A percentile compares a stretch with the other conserved stretches of the same genome.
Evolutionary conservation across 345 rosid species (phyloP).

Genomic region (thale cress (Arabidopsis thaliana)): DNA sequence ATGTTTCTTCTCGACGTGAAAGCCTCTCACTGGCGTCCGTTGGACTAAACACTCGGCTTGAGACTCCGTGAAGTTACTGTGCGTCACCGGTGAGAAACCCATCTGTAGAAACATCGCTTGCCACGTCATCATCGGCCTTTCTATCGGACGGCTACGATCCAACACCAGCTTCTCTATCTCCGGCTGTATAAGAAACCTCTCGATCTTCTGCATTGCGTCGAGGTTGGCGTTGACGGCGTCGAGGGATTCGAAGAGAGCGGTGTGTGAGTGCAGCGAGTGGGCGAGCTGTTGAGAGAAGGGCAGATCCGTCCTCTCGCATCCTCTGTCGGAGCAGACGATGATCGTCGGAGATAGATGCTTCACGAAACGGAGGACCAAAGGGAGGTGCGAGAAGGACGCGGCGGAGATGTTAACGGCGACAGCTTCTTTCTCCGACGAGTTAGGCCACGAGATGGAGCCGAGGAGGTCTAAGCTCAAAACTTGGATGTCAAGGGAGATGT

Average conservation of each 20-base stretch:
- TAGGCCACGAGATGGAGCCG: constrained; percentile 55
- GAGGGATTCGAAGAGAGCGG: constrained; percentile 74
- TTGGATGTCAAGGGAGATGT: constrained; percentile 69
- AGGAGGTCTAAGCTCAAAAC: constrained; percentile 64
- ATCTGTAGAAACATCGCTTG: constrained; percentile 67
- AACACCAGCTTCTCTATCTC: constrained; percentile 67
- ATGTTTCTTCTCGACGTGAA: constrained; percentile 87
- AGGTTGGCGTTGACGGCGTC: constrained; percentile 76
- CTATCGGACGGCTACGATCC: constrained; percentile 60
- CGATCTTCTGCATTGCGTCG: constrained; percentile 82
- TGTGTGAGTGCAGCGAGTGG: constrained; percentile 70
- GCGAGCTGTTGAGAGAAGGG: constrained; percentile 77
- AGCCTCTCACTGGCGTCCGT: constrained; percentile 76
- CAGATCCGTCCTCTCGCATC: constrained; percentile 77
- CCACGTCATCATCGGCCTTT: constrained; percentile 63
- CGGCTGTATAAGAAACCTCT: constrained; percentile 78
- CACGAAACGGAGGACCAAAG: constrained; percentile 65
- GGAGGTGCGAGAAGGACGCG: constrained; percentile 59
- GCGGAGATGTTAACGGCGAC: constrained; percentile 79
- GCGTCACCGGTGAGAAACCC: constrained; percentile 69
- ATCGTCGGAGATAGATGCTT: constrained; percentile 82
- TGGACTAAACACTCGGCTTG: constrained; percentile 90
- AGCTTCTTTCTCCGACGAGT: constrained; percentile 57
- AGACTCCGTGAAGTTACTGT: constrained; percentile 87
- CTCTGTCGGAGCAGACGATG: constrained; percentile 79